Evolutionary conservation across 305 asterid genomes (phyloP), one percentile per base, ranked within the genome.

Genomic region (Solanum hybrid): DNA sequence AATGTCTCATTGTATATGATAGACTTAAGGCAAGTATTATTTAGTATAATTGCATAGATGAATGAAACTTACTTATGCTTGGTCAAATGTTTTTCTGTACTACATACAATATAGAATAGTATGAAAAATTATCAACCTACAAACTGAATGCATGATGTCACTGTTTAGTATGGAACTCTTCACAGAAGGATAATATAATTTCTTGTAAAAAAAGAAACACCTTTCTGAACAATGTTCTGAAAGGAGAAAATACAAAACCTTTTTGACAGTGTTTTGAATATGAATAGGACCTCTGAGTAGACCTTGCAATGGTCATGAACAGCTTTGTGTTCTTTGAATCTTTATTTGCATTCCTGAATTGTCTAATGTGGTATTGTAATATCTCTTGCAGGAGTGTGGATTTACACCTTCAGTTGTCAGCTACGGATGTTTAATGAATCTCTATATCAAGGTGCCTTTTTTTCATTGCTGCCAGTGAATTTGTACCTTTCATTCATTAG

Each of bases 391-490:
- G 99, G 99, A 97, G 93, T 95, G 99, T 86, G 98, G 99, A 90
- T 95, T 95, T 92, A 91, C 94, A 69, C 98, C 99, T 92, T 94
- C 98, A 24, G 92, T 97, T 75, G 85, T 97, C 93, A 97, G 96
- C 90, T 96, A 95, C 89, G 99, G 99, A 90, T 97, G 99, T 87
- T 98, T 97, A 92, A 95, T 97, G 89, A 97, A 97, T 93, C 96
- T 96, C 87, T 94, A 95, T 91, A 94, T 93, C 90, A 97, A 97
- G 99, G 99, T 96, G 94, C 88, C 90, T 67, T 35, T 29, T 90
- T 85, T 57, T 76, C 89, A n/a, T 87, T 51, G 64, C 91, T 89
- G 33, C 67, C 9, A 12, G 18, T 10, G 12, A 18, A 5, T 39
- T 29, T 89, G 89, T 42, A 34, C 14, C 40, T 42, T 46, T 4